A percentile compares a stretch with the other conserved stretches of the same genome.
phyloP scores from a whole-genome alignment of 2,329 filamentous ascomycete species.

The Neofusicoccum cordaticola region DNA sequence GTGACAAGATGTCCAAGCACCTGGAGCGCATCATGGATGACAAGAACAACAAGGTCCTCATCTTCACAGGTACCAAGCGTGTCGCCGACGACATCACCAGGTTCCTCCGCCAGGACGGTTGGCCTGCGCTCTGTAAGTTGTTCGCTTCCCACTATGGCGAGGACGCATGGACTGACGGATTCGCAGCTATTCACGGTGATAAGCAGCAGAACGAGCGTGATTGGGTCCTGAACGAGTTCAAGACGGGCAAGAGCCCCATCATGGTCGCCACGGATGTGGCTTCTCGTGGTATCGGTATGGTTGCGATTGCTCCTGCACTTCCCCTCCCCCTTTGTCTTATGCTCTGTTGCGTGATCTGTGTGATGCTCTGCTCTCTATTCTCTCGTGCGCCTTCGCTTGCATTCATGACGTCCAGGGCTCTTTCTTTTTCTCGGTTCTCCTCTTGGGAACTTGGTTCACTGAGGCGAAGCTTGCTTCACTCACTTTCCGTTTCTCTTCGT shows the following conservation, averaged over 20 bases:
- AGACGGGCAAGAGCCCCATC: constrained; percentile 98
- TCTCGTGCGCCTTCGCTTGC: constrained; percentile 73
- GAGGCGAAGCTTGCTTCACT: constrained; percentile 69
- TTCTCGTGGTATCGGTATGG: constrained; percentile 99
- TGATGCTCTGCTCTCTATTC: constrained; percentile 88
- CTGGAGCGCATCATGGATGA: constrained; percentile 97
- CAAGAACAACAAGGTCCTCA: constrained; percentile 89
- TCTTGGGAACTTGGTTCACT: constrained; percentile 82
- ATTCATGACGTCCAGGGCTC: constrained; percentile 88
- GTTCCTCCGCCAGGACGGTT: constrained; percentile 95
- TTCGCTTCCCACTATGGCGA: not conserved
- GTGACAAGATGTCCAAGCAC: constrained; percentile 94
- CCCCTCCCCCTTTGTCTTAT: constrained; percentile 37
- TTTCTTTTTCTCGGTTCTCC: constrained; percentile 79
- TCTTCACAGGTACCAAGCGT: constrained; percentile 85
- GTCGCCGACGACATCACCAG: constrained; percentile 97
- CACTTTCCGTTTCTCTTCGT: constrained; percentile 72
- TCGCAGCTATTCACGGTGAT: constrained; percentile 89
- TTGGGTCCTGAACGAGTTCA: constrained; percentile 99
- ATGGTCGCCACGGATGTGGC: constrained; percentile 99
- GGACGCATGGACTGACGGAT: constrained; percentile 44
- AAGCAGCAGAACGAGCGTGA: constrained; percentile 99
- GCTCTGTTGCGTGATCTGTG: constrained; percentile 59
- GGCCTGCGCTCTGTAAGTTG: constrained; percentile 87
- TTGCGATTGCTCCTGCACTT: constrained; percentile 52